A percentile compares a stretch with the other conserved stretches of the same genome.
These are phyloP conservation scores for Chaetomium sp. DNA, from an alignment of 2,329 filamentous ascomycete species.

Conservation along the genomic window DNA sequence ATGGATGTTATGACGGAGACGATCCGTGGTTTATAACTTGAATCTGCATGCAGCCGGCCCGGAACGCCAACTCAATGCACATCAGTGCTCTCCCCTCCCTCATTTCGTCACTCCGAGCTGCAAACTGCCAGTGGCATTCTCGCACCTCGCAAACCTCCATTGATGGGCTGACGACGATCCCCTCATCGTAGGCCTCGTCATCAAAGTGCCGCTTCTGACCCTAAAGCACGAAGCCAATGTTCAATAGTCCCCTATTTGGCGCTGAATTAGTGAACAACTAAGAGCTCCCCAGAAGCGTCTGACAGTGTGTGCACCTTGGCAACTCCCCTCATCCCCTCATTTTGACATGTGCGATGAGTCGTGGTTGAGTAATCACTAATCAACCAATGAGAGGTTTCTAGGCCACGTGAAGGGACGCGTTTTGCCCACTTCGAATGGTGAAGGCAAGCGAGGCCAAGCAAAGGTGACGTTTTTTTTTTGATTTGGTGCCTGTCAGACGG, in stretches of 20 bases:
- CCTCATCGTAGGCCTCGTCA: not conserved
- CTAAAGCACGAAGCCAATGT: not conserved
- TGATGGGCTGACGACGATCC: conserved; percentile 4
- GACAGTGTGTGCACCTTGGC: not conserved
- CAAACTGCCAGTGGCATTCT: not conserved
- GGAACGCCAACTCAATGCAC: not conserved
- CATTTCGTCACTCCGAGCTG: not conserved
- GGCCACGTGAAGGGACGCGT: not conserved
- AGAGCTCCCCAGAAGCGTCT: not conserved
- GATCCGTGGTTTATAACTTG: conserved; percentile 2
- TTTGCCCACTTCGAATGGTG: not conserved
- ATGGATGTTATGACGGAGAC: not conserved
- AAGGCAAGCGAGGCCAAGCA: not conserved
- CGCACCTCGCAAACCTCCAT: not conserved
- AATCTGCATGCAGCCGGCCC: conserved; percentile 1
- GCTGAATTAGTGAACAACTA: not conserved
- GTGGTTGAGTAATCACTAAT: conserved; percentile 5
- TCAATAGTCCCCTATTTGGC: not conserved
- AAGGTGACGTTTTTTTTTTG: not conserved
- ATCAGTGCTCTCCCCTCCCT: no score
- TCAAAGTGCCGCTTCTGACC: not conserved
- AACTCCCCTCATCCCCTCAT: not conserved
- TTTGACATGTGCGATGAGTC: not conserved
- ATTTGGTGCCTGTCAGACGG: not conserved
- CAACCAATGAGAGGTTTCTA: not conserved